Base-by-base conservation (phyloP, 2,329 filamentous ascomycete genomes). In the Huntiella abstrusa region DNA sequence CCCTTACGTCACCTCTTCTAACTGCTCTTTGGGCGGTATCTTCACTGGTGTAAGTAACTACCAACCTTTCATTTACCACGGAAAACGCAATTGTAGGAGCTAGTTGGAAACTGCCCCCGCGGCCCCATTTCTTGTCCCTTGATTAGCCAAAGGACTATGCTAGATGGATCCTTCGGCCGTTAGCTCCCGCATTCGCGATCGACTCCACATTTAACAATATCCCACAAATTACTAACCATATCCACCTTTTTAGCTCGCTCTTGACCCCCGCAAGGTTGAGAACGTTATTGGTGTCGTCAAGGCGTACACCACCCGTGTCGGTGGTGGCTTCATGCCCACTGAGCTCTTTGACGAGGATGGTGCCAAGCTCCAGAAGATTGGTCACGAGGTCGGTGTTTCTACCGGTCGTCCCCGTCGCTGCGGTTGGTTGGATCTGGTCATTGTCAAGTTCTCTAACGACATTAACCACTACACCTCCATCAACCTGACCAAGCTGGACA, bases 251-350 rank as follows among this genome's bases (percentile, higher is more conserved):
- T 38, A 50, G 48, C 54, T 56, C 6, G 51, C 53, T n/a, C 46
- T 57, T 11, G 53, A 73, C 55, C 75, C 71, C 51, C 66, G 64
- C 50, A 74, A 73, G 52, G 65, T 80, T 49, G 67, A 66, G 50
- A 66, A 58, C 48, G 68, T 76, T 39, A 70, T 79, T 52, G 76
- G 76, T 46, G 75, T 80, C 11, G 75, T 80, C 16, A 81, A 80
- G 58, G 53, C 54, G 15, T 56, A 77, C 58, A 77, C 75, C 22
- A 80, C 75, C 19, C 64, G 70, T 49, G 71, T 75, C n/a, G 68
- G 66, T 45, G 67, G 64, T 36, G 76, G 76, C 7, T 70, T 71
- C 6, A 80, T 80, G 61, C 73, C 75, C 12, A 77, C 73, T 1
- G 76, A 81, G 57, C 69, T 62, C 32, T 44, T 57, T 3, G 59